A percentile compares a stretch with the other conserved stretches of the same genome.
Evolutionary conservation across 2,329 filamentous ascomycete species (phyloP).

Genomic region (Sclerotinia trifoliorum): DNA sequence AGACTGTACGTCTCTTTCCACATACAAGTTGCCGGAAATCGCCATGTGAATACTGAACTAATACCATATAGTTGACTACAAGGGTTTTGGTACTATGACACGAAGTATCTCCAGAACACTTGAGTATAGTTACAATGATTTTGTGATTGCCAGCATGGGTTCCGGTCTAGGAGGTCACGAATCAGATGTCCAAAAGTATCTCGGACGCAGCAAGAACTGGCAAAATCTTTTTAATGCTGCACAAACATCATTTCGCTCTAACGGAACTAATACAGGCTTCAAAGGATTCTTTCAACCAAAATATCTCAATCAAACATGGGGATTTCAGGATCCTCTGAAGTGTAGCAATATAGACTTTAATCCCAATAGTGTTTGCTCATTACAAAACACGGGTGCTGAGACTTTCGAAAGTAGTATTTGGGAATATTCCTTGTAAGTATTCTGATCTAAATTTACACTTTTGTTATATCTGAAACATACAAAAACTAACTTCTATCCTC

Average conservation of each 20-base stretch:
- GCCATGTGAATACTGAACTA: neutral
- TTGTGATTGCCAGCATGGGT: slow-evolving; percentile 62
- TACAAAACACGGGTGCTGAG: slow-evolving; percentile 46
- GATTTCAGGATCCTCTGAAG: slow-evolving; percentile 63
- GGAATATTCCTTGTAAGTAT: slow-evolving; percentile 55
- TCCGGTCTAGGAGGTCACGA: slow-evolving; percentile 54
- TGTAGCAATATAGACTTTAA: slow-evolving; percentile 49
- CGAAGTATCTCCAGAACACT: slow-evolving; percentile 69
- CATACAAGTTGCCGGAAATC: neutral
- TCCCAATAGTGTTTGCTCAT: slow-evolving; percentile 33
- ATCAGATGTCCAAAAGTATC: slow-evolving; percentile 45
- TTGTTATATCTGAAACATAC: neutral
- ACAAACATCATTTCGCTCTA: slow-evolving; percentile 52
- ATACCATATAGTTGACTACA: slow-evolving; percentile 48
- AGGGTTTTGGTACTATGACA: slow-evolving; percentile 66
- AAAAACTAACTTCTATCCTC: neutral
- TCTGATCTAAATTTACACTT: neutral
- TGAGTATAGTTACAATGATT: slow-evolving; percentile 77
- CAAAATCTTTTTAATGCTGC: slow-evolving; percentile 57
- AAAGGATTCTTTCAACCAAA: slow-evolving; percentile 68
- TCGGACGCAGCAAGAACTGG: slow-evolving; percentile 50
- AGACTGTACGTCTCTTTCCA: slow-evolving; percentile 46
- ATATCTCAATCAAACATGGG: slow-evolving; percentile 66
- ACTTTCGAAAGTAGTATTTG: slow-evolving; percentile 72
- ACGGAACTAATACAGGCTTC: slow-evolving; percentile 60